Evolutionary conservation across 768 basidiomycete genomes (phyloP).

Genomic region (Boletus huronensis): DNA sequence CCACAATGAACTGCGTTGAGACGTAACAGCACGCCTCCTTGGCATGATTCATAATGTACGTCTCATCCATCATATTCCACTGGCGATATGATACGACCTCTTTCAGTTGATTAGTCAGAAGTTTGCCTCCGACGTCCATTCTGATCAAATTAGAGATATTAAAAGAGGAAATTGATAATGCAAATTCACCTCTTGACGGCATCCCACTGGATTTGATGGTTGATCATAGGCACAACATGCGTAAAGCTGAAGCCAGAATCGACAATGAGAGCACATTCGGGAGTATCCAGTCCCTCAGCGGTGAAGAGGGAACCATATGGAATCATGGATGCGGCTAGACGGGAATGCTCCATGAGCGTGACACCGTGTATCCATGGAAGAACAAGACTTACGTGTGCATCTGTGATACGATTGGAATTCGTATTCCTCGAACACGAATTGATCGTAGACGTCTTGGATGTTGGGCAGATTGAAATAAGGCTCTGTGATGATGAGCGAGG

Average conservation of each 20-base stretch:
- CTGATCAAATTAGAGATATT: constrained; percentile 40
- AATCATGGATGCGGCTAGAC: constrained; percentile 72
- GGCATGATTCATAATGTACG: constrained; percentile 87
- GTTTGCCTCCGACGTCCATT: constrained; percentile 92
- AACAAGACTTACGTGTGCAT: constrained; percentile 64
- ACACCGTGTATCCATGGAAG: constrained; percentile 18
- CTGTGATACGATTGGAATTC: constrained; percentile 83
- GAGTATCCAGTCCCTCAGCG: constrained; percentile 42
- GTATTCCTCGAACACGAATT: constrained; percentile 96
- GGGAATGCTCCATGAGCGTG: constrained; percentile 17
- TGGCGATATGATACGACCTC: constrained; percentile 92
- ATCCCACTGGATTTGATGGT: constrained; percentile 69
- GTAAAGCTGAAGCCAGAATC: constrained; percentile 96
- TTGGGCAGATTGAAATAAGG: constrained; percentile 93
- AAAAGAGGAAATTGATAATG: constrained; percentile 12
- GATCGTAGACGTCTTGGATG: constrained; percentile 89
- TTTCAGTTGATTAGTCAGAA: constrained; percentile 93
- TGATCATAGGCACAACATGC: constrained; percentile 81
- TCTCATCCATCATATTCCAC: constrained; percentile 99
- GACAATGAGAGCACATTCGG: constrained; percentile 79
- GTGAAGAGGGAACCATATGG: constrained; percentile 73
- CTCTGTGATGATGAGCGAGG: constrained; percentile 84
- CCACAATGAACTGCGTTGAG: constrained; percentile 62
- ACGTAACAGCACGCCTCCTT: constrained; percentile 92
- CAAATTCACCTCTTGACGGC: constrained; percentile 72